A percentile compares a stretch with the other conserved stretches of the same genome.
Conservation (phyloP, 2,329 filamentous ascomycete species). For the Lasiodiplodia gonubiensis region DNA sequence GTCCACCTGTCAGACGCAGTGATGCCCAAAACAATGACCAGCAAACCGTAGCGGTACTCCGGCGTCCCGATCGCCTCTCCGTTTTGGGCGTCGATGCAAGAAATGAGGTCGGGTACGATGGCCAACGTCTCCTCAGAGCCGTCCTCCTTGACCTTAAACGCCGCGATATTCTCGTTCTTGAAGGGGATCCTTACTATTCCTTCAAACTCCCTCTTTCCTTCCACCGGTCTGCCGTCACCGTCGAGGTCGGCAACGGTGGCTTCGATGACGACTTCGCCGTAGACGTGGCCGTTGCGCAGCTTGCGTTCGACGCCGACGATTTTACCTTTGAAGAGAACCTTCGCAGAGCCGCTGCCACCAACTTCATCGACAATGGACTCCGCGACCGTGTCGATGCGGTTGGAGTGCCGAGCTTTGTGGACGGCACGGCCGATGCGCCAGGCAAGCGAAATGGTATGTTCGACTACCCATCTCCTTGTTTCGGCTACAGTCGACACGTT, state of each 20-base stretch:
- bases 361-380: constrained; percentile 51
- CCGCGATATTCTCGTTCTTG: constrained; percentile 40
- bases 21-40: constrained; percentile 60
- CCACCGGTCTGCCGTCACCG: not conserved
- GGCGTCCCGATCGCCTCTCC: constrained; percentile 59
- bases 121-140: constrained; percentile 48
- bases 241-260: constrained; percentile 25
- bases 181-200: constrained; percentile 34
- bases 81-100: constrained; percentile 54
- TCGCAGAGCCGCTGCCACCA: constrained; percentile 44
- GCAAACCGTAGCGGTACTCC: constrained; percentile 61
- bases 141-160: constrained; percentile 36
- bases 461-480: constrained; percentile 46
- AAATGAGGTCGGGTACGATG: constrained; percentile 51
- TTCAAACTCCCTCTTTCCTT: not conserved
- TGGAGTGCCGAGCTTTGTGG: constrained; percentile 41
- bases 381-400: constrained; percentile 44
- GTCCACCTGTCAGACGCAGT: constrained; percentile 62
- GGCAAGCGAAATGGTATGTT: constrained; percentile 46
- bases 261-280: constrained; percentile 48
- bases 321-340: constrained; percentile 53
- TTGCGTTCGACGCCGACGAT: constrained; percentile 52
- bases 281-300: constrained; percentile 49
- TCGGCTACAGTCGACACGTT: constrained; percentile 29
- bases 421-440: constrained; percentile 49